Conservation (phyloP, 1,284 basidiomycete genomes). For the Pseudozyma hubeiensis region DNA sequence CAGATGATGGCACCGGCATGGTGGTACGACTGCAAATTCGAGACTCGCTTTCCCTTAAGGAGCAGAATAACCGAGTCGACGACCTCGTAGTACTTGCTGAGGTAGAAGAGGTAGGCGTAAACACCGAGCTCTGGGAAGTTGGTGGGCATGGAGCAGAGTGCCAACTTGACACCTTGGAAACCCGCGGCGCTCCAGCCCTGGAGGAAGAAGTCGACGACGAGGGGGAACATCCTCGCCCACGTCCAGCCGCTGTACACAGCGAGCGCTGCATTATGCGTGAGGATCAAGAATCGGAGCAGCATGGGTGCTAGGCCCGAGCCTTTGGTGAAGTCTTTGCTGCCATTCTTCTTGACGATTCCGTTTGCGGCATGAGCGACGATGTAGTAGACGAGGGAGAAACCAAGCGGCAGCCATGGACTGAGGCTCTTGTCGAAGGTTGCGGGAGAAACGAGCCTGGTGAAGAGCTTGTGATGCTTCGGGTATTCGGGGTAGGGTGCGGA, state of each 20-base stretch:
- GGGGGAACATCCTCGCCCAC: slow-evolving; percentile 47
- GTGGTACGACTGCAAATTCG: slow-evolving; percentile 65
- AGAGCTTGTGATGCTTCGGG: slow-evolving; percentile 25
- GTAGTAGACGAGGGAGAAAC: slow-evolving; percentile 58
- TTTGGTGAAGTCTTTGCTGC: slow-evolving; percentile 48
- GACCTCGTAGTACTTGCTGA: slow-evolving; percentile 64
- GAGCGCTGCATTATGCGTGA: slow-evolving; percentile 58
- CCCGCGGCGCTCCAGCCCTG: slow-evolving; percentile 52
- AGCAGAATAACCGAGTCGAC: slow-evolving; percentile 68
- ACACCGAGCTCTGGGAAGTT: slow-evolving; percentile 58
- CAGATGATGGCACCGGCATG: slow-evolving; percentile 66
- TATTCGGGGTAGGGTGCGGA: slow-evolving; percentile 45
- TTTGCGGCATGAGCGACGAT: slow-evolving; percentile 55
- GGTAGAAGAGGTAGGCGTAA: slow-evolving; percentile 67
- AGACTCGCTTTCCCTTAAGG: slow-evolving; percentile 67
- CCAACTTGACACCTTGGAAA: slow-evolving; percentile 61
- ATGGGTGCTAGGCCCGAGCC: slow-evolving; percentile 15
- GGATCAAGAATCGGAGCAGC: slow-evolving; percentile 38
- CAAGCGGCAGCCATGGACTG: slow-evolving; percentile 37
- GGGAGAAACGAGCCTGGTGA: slow-evolving; percentile 14
- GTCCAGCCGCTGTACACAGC: slow-evolving; percentile 59
- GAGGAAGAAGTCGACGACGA: slow-evolving; percentile 52
- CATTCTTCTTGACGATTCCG: slow-evolving; percentile 23
- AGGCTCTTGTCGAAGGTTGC: slow-evolving; percentile 31
- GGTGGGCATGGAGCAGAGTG: slow-evolving; percentile 68